Base-by-base conservation (phyloP, 31 red algal species). In the Asparagopsis taxiformis region DNA sequence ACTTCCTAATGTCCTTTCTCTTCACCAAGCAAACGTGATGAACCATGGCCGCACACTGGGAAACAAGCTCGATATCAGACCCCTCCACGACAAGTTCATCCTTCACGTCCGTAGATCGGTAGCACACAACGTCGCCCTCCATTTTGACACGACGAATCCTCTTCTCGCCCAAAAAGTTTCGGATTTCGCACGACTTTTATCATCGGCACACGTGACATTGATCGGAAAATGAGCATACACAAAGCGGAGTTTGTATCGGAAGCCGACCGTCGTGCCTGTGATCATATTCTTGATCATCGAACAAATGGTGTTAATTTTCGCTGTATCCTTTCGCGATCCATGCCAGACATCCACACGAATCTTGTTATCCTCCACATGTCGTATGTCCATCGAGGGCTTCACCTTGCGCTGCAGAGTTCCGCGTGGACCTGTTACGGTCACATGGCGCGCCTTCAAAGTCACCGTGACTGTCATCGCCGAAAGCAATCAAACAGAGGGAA, bases 211-310 rank as follows among this genome's bases (percentile, higher is more conserved):
- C 1, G 91, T 86, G 31, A 94, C 87, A 44, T 99, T 99, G 59
- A 99, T 90, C 7, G 96, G 96, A 68, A 99, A 99, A 88, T 99
- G 96, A 49, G 96, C 96, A 34, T 99, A 99, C 62, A 99, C 96
- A 55, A 93, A 93, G 31, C 96, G 90, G 50, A 99, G 77, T 74
- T 99, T 93, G 75, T 99, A 99, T 22, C 91, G 80, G 73, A 86
- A 99, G 51, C 96, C 96, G 11, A 72, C 44, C 2, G 87, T 91
- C 10, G 85, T 82, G 29, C 96, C 96, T 6, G 77, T 79, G 36
- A 99, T 91, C 85, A 99, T 81, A 65, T 99, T 99, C 64, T 86
- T 65, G 17, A 99, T 72, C 77, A 90, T 82, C 15, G 96, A 94
- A 39, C 79, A 88, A 51, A 88, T 84, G 20, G 96, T 94, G 55